phyloP scores from a whole-genome alignment of 1,284 basidiomycete species.

The Xerocomus amazonicus region DNA sequence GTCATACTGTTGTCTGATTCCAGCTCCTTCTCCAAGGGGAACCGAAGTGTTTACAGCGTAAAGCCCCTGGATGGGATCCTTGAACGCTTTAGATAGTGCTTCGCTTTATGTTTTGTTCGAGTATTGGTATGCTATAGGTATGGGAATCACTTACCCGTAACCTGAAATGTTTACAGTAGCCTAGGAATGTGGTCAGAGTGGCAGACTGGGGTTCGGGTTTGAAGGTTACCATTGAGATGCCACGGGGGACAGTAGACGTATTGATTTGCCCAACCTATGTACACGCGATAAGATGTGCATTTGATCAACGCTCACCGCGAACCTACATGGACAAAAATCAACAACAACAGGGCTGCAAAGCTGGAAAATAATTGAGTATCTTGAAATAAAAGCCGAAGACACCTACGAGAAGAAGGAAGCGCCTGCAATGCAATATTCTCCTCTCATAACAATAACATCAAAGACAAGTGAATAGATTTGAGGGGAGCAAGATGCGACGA shows the following conservation, averaged over 20 bases:
- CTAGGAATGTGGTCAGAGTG: constrained; percentile 38
- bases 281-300: constrained; percentile 32
- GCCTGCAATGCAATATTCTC: constrained; percentile 67
- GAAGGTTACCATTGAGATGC: constrained; percentile 62
- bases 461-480: constrained; percentile 15
- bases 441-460: constrained; percentile 48
- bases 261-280: constrained; percentile 76
- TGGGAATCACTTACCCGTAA: constrained; percentile 52
- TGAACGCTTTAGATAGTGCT: constrained; percentile 47
- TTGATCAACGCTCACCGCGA: constrained; percentile 13
- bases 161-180: constrained; percentile 64
- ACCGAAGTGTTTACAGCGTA: constrained; percentile 64
- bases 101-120: constrained; percentile 36
- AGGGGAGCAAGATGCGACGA: constrained; percentile 16
- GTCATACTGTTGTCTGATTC: constrained; percentile 67
- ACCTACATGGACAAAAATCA: constrained; percentile 77
- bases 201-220: not conserved
- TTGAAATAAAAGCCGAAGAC: constrained; percentile 4
- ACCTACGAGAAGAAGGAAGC: constrained; percentile 68
- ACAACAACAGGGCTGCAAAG: constrained; percentile 59
- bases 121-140: constrained; percentile 8
- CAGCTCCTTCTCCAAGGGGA: constrained; percentile 53
- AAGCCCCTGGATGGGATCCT: constrained; percentile 59
- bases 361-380: constrained; percentile 39
- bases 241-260: constrained; percentile 64